Percentiles rank a stretch among this genome's conserved stretches.
phyloP scores from a whole-genome alignment of 345 rosid species.

The Ceriops zippeliana region DNA sequence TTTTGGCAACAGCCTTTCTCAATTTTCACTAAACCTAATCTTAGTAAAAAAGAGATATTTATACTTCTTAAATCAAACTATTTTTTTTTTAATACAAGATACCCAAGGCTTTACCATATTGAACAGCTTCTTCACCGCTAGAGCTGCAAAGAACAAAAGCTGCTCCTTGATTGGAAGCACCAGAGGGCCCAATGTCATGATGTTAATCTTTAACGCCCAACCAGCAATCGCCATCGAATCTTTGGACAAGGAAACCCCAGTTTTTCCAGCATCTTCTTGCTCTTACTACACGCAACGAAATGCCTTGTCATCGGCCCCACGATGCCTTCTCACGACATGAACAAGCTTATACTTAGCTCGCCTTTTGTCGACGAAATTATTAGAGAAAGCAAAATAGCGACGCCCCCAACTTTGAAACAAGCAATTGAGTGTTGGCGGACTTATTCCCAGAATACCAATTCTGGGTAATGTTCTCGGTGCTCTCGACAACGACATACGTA shows the following conservation, averaged over 20 bases:
- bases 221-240: constrained; percentile 28
- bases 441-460: constrained; percentile 29
- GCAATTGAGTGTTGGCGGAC: constrained; percentile 23
- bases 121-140: constrained; percentile 23
- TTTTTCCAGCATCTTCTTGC: constrained; percentile 22
- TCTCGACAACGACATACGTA: constrained; percentile 24
- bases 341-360: constrained; percentile 25
- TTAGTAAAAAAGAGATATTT: too few relatives aligned
- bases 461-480: constrained; percentile 28
- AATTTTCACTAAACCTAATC: too few relatives aligned
- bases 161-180: constrained; percentile 28
- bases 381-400: constrained; percentile 26
- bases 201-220: constrained; percentile 18
- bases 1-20: too few relatives aligned
- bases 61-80: too few relatives aligned
- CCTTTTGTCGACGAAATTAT: constrained; percentile 7
- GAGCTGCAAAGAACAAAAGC: constrained; percentile 26
- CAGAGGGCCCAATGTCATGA: constrained; percentile 20
- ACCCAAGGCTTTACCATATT: constrained; percentile 20
- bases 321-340: constrained; percentile 24
- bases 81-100: too few relatives aligned
- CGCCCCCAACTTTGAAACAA: constrained; percentile 25
- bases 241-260: constrained; percentile 23
- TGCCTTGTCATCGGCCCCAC: constrained; percentile 25
- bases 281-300: constrained; percentile 24